These are phyloP conservation scores for Pilatotrama ljubarskyi DNA, from an alignment of 768 basidiomycete species.

Conservation along the genomic window DNA sequence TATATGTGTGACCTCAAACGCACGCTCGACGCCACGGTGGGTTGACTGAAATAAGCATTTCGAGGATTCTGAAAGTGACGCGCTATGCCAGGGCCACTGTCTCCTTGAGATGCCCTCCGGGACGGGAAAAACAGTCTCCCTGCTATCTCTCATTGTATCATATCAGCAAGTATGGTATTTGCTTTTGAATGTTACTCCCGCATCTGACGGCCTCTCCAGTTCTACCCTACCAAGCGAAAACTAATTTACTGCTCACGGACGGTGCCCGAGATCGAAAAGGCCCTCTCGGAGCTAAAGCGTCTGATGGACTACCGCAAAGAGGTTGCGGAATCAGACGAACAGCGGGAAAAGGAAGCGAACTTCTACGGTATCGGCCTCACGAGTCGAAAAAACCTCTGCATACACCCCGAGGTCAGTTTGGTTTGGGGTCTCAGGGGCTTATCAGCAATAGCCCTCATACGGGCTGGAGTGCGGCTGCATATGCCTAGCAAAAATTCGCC, in stretches of 20 bases:
- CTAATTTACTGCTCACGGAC: constrained; percentile 99
- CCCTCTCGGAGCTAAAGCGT: constrained; percentile 90
- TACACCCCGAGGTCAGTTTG: constrained; percentile 81
- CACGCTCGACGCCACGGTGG: constrained; percentile 90
- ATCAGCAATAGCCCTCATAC: too few relatives aligned
- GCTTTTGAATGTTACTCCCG: neutral
- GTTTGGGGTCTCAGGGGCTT: neutral
- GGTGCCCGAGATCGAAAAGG: constrained; percentile 99
- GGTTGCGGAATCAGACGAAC: constrained; percentile 70
- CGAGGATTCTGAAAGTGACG: neutral
- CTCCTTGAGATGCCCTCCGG: constrained; percentile 99
- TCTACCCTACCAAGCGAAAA: constrained; percentile 89
- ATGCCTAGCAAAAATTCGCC: neutral
- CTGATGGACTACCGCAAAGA: constrained; percentile 86
- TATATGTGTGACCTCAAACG: constrained; percentile 99
- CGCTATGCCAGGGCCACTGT: constrained; percentile 79
- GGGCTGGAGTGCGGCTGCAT: too few relatives aligned
- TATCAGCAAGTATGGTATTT: constrained; percentile 78
- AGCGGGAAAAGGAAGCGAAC: constrained; percentile 72
- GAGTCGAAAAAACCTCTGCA: constrained; percentile 93
- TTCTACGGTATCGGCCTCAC: constrained; percentile 93
- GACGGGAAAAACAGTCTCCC: constrained; percentile 97
- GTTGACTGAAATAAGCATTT: constrained; percentile 20
- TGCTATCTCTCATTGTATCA: constrained; percentile 93
- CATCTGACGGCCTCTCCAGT: constrained; percentile 48